Evolutionary conservation across 805 yeast genomes (phyloP).

Genomic region (Saccharomyces paradoxus): DNA sequence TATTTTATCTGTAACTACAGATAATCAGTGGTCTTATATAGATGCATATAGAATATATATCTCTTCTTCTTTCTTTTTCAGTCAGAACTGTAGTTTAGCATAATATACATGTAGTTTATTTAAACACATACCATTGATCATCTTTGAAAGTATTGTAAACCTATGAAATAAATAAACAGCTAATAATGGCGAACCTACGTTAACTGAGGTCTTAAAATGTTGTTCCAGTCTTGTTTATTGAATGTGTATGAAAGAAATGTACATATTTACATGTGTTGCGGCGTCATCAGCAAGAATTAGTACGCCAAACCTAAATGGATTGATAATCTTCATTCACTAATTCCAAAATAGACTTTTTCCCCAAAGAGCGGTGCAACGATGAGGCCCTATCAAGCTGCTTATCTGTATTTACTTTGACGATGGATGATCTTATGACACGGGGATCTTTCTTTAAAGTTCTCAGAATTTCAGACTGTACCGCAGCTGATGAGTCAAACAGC

Average conservation of each 20-base stretch:
- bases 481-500: constrained; percentile 78
- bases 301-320: background rate
- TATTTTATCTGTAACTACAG: background rate
- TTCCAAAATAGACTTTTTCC: constrained; percentile 22
- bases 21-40: background rate
- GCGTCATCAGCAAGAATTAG: background rate
- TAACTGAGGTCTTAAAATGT: background rate
- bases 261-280: background rate
- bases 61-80: background rate
- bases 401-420: constrained; percentile 54
- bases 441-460: constrained; percentile 82
- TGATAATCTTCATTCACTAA: constrained; percentile 9
- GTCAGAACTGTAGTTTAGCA: background rate
- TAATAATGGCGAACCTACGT: background rate
- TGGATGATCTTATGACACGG: constrained; percentile 72
- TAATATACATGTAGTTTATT: background rate
- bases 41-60: background rate
- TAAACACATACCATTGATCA: background rate
- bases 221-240: background rate
- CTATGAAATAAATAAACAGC: background rate
- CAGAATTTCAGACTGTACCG: constrained; percentile 77
- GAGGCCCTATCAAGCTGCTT: constrained; percentile 48
- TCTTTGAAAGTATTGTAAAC: too few relatives aligned
- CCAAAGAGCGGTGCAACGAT: constrained; percentile 42
- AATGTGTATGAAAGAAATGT: background rate